These are phyloP conservation scores for Suillus paluster DNA, from an alignment of 768 basidiomycete genomes.

Conservation along the genomic window DNA sequence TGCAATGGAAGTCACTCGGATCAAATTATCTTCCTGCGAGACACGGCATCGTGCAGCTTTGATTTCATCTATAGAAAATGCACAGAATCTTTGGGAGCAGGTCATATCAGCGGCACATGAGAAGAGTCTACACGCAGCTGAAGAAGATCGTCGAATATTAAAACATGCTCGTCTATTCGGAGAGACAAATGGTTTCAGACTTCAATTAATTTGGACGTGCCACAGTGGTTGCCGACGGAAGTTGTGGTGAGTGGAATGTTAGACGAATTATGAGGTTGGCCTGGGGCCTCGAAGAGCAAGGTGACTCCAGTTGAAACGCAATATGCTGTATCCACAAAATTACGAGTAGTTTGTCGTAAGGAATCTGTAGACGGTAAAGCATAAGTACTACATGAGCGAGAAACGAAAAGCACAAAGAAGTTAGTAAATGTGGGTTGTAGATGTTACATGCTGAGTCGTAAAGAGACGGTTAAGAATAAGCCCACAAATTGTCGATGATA, in stretches of 20 bases:
- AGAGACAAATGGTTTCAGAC: background rate
- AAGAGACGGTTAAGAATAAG: background rate
- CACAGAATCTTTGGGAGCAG: too few relatives aligned
- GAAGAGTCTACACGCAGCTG: background rate
- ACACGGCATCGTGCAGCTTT: background rate
- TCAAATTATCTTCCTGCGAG: conserved; percentile 3
- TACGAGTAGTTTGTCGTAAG: conserved; percentile 4
- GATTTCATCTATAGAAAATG: too few relatives aligned
- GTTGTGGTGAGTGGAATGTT: background rate
- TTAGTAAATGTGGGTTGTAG: background rate
- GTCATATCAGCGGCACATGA: background rate
- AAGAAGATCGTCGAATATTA: background rate
- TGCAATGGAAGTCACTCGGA: background rate
- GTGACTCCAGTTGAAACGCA: background rate
- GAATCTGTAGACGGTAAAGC: conserved; percentile 3
- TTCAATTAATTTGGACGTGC: background rate
- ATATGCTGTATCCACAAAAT: conserved; percentile 3
- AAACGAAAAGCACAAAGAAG: conserved; percentile 3
- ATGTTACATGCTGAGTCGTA: conserved; percentile 4
- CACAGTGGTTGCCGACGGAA: background rate
- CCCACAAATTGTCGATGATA: background rate
- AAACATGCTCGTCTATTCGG: too few relatives aligned
- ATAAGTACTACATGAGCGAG: conserved; percentile 3
- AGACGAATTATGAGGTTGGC: background rate
- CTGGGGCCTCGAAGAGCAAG: background rate